Conservation (phyloP, 768 basidiomycete species). For the Psilocybe azurescens region DNA sequence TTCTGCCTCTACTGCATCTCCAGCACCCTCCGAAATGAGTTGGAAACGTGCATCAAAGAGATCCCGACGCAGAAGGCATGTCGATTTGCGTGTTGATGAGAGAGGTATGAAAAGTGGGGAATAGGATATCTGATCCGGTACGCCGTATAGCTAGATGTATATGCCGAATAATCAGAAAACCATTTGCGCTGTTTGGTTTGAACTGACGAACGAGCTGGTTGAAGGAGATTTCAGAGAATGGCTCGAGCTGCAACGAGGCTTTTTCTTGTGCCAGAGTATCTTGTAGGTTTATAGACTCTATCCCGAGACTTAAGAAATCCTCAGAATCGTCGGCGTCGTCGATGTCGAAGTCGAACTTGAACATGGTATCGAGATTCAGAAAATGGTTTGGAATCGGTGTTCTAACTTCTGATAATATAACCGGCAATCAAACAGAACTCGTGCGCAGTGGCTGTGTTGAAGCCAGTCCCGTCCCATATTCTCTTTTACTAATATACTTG, state of each 20-base stretch:
- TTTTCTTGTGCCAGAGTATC: neutral
- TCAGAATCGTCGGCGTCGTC: conserved; percentile 12
- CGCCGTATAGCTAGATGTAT: conserved; percentile 59
- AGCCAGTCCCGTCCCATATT: no score
- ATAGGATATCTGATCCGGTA: conserved; percentile 81
- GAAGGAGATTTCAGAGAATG: conserved; percentile 38
- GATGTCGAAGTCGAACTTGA: conserved; percentile 20
- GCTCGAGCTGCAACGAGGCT: conserved; percentile 15
- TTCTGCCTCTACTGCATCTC: conserved; percentile 29
- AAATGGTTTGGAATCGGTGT: no score
- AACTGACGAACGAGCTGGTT: conserved; percentile 39
- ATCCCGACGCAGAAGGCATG: conserved; percentile 76
- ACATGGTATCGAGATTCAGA: conserved; percentile 5
- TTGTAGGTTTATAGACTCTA: neutral
- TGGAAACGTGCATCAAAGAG: conserved; percentile 97
- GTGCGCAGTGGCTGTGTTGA: no score
- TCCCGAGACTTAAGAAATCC: neutral
- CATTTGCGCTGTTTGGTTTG: neutral
- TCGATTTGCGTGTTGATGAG: conserved; percentile 29
- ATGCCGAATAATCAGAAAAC: conserved; percentile 21
- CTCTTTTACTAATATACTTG: no score
- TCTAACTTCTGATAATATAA: no score
- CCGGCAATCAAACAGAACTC: no score
- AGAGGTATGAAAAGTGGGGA: conserved; percentile 69
- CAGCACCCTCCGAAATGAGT: conserved; percentile 65